Base-by-base conservation (phyloP, 345 rosid species). In the Populus ilicifolia region DNA sequence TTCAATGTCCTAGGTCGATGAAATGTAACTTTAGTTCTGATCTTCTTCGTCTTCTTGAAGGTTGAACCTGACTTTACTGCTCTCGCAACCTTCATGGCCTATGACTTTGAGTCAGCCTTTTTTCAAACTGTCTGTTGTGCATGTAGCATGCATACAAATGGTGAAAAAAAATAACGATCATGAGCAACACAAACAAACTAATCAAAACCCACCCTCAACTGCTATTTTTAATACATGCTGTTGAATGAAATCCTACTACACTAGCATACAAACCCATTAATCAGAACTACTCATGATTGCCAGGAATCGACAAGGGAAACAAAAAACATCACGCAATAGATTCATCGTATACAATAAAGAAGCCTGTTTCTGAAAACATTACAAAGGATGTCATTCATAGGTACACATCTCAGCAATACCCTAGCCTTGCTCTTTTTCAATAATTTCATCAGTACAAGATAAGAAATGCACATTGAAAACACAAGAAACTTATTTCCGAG, bases 1-100 rank as follows among this genome's bases (percentile, higher is more conserved):
- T 92, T 92, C 77, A 96, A 80, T 44, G 97, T 93, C 96, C 80
- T 92, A 2, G 99, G 99, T 77, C 96, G 82, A 80, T 96, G 97
- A 83, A 93, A 93, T 18, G 99, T 96, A 36, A 93, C 98, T 83
- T 92, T 88, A 0, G 97, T 93, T 75, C 94, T 78, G 78, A 91
- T 89, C 89, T 90, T 96, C 89, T 87, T 89, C 27, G 83, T 89
- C 82, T 84, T 87, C 97, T 92, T 93, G 59, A 93, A 87, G 61
- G 90, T 74, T 2, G 88, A 86, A 1, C 97, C 99, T 4, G 97
- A 90, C 39, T 91, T 93, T 80, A 93, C 98, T 0, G 96, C 96
- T 33, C 91, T 96, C 0, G 98, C 97, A 70, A 93, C 90, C 83
- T 92, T 95, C 88, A 90, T 75, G 10, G 99, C 99, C 81, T 93